Evolutionary conservation across 495 filamentous ascomycete species (phyloP).

Genomic region (Penicillium malachiteum): DNA sequence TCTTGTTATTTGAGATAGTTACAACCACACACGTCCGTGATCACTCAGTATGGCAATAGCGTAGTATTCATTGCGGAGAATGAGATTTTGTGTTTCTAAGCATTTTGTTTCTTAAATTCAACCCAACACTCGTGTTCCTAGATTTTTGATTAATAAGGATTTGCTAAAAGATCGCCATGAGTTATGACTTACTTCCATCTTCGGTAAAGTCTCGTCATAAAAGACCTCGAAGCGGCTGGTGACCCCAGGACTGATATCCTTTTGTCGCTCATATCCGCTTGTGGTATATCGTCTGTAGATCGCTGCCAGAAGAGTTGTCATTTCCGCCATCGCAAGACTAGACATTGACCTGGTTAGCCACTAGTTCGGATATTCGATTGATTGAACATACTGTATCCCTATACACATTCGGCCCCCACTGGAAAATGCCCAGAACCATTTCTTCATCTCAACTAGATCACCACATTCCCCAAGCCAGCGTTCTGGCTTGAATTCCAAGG

Average conservation of each 20-base stretch:
- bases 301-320: constrained; percentile 39
- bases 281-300: constrained; percentile 37
- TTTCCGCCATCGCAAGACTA: constrained; percentile 43
- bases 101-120: neutral
- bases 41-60: too few species aligned
- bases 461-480: constrained; percentile 49
- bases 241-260: constrained; percentile 27
- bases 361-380: neutral
- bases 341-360: neutral
- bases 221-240: constrained; percentile 43
- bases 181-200: neutral
- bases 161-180: neutral
- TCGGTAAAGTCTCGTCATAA: constrained; percentile 29
- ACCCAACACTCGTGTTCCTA: constrained; percentile 12
- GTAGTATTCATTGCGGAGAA: too few species aligned
- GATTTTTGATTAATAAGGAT: neutral
- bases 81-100: too few species aligned
- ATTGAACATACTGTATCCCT: constrained; percentile 48
- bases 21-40: too few species aligned
- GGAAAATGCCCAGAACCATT: constrained; percentile 76
- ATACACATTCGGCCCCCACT: constrained; percentile 78
- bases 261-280: constrained; percentile 14
- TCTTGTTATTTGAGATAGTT: neutral
- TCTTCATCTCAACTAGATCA: constrained; percentile 49
- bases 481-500: constrained; percentile 53